Percentiles rank a stretch among this genome's conserved stretches.
Evolutionary conservation across 192 early-diverging fungal species (phyloP).

Genomic region (Podila clonocystis): DNA sequence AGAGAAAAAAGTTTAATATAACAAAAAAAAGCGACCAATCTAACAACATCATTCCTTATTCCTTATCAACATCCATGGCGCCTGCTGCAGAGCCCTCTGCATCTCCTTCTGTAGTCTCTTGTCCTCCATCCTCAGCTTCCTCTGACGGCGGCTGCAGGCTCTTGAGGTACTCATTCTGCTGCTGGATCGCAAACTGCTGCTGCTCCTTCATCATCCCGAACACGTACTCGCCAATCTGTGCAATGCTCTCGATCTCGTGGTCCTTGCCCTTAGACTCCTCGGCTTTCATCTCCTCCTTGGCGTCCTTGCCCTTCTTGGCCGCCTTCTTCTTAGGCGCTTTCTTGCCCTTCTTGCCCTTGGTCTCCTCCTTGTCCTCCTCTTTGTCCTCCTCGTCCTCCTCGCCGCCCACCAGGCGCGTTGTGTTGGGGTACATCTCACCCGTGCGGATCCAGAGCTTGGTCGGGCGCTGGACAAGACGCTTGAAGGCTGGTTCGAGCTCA

Average conservation of each 20-base stretch:
- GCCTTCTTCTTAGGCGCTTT: constrained; percentile 16
- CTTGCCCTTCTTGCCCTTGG: constrained; percentile 10
- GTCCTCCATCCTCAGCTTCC: neutral
- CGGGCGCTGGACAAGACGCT: constrained; percentile 69
- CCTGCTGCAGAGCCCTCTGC: neutral
- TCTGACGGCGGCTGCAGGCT: constrained; percentile 13
- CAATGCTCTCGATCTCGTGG: constrained; percentile 32
- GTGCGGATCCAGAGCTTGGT: constrained; percentile 66
- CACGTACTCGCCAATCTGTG: constrained; percentile 44
- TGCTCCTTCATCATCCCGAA: constrained; percentile 52
- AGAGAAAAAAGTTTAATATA: no score
- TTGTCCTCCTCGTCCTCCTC: constrained; percentile 19
- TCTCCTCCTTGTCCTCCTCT: constrained; percentile 22
- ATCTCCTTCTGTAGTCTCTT: neutral
- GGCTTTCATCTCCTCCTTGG: constrained; percentile 3
- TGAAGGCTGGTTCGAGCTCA: constrained; percentile 82
- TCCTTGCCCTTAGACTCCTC: constrained; percentile 11
- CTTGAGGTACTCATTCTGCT: constrained; percentile 27
- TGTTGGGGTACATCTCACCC: constrained; percentile 64
- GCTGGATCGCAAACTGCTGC: constrained; percentile 39
- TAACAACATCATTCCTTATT: neutral
- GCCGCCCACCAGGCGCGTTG: constrained; percentile 18
- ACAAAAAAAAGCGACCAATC: neutral
- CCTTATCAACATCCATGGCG: neutral
- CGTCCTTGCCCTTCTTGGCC: constrained; percentile 6